Conservation (phyloP, 352 stramenopile species). For the Globisporangium megalacanthum region DNA sequence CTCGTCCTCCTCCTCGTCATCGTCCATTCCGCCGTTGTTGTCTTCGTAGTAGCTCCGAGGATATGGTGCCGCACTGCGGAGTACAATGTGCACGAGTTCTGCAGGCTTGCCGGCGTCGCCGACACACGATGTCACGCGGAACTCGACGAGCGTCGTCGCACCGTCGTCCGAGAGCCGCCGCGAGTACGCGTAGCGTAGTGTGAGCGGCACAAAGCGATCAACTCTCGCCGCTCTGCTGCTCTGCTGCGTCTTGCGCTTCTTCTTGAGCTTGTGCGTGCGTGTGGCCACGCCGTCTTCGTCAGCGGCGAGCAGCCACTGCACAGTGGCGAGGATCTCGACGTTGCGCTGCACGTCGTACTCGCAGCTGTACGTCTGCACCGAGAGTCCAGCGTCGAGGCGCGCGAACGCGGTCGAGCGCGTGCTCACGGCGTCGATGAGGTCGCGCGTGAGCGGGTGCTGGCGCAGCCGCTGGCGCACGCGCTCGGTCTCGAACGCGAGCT, state of each 20-base stretch:
- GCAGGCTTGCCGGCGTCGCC: conserved; percentile 29
- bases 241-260: conserved; percentile 39
- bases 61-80: conserved; percentile 47
- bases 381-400: conserved; percentile 29
- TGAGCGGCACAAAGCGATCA: conserved; percentile 22
- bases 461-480: conserved; percentile 49
- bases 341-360: conserved; percentile 61
- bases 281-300: conserved; percentile 4
- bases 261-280: conserved; percentile 18
- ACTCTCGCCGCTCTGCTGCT: conserved; percentile 2
- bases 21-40: conserved; percentile 18
- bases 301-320: conserved; percentile 41
- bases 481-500: conserved; percentile 64
- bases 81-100: conserved; percentile 56
- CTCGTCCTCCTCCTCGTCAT: conserved; percentile 23
- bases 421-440: conserved; percentile 47
- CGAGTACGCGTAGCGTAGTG: conserved; percentile 48
- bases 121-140: conserved; percentile 33
- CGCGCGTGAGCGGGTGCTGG: conserved; percentile 56
- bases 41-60: conserved; percentile 75
- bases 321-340: conserved; percentile 45
- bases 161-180: conserved; percentile 20
- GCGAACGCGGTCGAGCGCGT: conserved; percentile 44
- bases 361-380: conserved; percentile 53
- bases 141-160: conserved; percentile 48